These are phyloP conservation scores for Mallotus repandus DNA, from an alignment of 441 rosid genomes.

Conservation along the genomic window DNA sequence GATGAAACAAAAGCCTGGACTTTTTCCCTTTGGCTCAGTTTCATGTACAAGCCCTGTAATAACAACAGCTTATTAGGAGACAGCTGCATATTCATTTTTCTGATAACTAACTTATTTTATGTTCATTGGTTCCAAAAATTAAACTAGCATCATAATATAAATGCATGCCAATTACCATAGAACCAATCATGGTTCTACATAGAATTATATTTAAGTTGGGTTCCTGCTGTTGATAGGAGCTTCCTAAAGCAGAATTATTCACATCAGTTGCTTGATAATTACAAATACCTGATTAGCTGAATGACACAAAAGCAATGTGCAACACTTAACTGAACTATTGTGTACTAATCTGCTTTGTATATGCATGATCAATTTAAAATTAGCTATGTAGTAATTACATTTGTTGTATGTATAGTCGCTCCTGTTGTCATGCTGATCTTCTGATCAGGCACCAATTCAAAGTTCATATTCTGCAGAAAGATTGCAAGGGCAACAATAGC, in stretches of 20 bases:
- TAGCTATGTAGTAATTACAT: slow-evolving; percentile 37
- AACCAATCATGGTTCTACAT: not conserved
- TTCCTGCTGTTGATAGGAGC: not conserved
- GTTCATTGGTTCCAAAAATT: not conserved
- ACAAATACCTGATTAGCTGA: too few species aligned
- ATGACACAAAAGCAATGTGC: too few species aligned
- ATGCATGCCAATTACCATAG: not conserved
- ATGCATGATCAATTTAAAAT: not conserved
- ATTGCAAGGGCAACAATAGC: slow-evolving; percentile 78
- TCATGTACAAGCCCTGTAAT: slow-evolving; percentile 90
- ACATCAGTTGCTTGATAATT: too few species aligned
- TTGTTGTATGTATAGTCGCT: slow-evolving; percentile 91
- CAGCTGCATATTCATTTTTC: not conserved
- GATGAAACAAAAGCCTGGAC: slow-evolving; percentile 24
- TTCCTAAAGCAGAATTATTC: too few species aligned
- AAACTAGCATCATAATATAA: not conserved
- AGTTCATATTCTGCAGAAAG: slow-evolving; percentile 67
- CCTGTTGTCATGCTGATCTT: slow-evolving; percentile 90
- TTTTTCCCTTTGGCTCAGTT: slow-evolving; percentile 48
- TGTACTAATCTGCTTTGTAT: not conserved
- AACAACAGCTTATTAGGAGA: slow-evolving; percentile 16
- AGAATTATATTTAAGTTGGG: not conserved
- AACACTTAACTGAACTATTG: too few species aligned
- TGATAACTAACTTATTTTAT: not conserved
- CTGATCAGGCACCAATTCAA: slow-evolving; percentile 84